Conservation (phyloP, 495 filamentous ascomycete species). For the Cudoniella acicularis region DNA sequence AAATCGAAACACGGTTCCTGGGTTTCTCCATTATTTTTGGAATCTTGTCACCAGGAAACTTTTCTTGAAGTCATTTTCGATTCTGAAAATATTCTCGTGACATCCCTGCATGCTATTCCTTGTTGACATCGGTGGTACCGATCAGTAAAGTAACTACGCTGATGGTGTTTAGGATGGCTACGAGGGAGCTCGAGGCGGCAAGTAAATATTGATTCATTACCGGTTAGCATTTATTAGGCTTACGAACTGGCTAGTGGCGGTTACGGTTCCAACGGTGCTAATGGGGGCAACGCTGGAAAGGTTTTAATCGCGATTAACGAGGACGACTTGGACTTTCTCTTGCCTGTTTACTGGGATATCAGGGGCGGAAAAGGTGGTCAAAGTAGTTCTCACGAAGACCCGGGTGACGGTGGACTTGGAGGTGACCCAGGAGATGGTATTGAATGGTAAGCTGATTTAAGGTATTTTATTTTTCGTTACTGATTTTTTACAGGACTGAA, state of each 20-base stretch:
- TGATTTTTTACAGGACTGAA: slow-evolving; percentile 17
- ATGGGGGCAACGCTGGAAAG: slow-evolving; percentile 31
- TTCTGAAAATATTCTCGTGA: too few species aligned
- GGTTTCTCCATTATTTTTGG: too few species aligned
- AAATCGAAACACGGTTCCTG: too few species aligned
- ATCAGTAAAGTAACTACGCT: background rate
- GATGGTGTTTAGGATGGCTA: slow-evolving; percentile 17
- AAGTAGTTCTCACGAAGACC: slow-evolving; percentile 27
- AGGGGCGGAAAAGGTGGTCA: slow-evolving; percentile 24
- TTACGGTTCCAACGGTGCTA: slow-evolving; percentile 26
- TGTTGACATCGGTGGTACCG: too few species aligned
- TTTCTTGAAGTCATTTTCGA: too few species aligned
- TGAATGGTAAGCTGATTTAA: slow-evolving; percentile 20
- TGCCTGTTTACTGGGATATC: slow-evolving; percentile 18
- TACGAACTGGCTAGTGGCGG: slow-evolving; percentile 20
- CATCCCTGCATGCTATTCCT: too few species aligned
- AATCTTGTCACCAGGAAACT: too few species aligned
- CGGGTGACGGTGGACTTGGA: slow-evolving; percentile 30
- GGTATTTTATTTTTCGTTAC: slow-evolving; percentile 11
- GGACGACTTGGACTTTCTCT: slow-evolving; percentile 29
- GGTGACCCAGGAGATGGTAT: slow-evolving; percentile 24
- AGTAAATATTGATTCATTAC: slow-evolving; percentile 17
- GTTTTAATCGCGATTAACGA: slow-evolving; percentile 28
- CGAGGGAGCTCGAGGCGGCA: slow-evolving; percentile 28
- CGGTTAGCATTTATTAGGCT: background rate